Percentiles rank a stretch among this genome's conserved stretches.
phyloP scores from a whole-genome alignment of 352 stramenopile species.

The Globisporangium lucens region DNA sequence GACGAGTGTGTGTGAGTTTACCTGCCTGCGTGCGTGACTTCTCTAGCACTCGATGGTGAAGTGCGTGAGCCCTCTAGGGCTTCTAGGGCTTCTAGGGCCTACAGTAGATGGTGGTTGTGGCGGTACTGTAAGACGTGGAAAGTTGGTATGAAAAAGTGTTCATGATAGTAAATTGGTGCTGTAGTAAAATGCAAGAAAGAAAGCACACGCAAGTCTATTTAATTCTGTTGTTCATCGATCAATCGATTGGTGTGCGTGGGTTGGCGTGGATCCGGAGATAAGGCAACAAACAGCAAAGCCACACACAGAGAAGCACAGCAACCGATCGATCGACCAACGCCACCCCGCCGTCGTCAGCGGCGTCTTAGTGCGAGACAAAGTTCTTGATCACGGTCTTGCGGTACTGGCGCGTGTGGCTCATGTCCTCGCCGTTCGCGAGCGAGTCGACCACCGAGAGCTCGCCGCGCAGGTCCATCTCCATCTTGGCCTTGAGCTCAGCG shows the following conservation, averaged over 20 bases:
- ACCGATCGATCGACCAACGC: not conserved
- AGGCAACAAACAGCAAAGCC: not conserved
- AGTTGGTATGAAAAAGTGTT: not conserved
- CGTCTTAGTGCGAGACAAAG: constrained; percentile 62
- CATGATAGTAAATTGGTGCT: not conserved
- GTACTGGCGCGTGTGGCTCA: constrained; percentile 58
- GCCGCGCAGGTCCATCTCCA: constrained; percentile 81
- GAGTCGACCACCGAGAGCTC: constrained; percentile 78
- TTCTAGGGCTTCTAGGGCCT: not conserved
- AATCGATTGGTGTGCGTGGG: not conserved
- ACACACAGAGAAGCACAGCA: not conserved
- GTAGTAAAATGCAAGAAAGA: not conserved
- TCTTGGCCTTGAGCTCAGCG: constrained; percentile 67
- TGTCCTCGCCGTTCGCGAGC: constrained; percentile 55
- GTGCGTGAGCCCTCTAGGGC: not conserved
- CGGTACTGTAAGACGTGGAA: too few relatives aligned
- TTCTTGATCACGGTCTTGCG: constrained; percentile 75
- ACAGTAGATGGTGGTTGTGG: not conserved
- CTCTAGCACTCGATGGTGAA: not conserved
- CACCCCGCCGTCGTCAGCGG: not conserved
- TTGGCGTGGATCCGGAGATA: too few relatives aligned
- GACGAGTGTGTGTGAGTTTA: not conserved
- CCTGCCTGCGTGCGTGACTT: too few relatives aligned
- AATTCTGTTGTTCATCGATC: not conserved
- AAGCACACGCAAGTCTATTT: constrained; percentile 3